phyloP scores from a whole-genome alignment of 2,329 filamentous ascomycete genomes.

The Zasmidium citrigriseum region DNA sequence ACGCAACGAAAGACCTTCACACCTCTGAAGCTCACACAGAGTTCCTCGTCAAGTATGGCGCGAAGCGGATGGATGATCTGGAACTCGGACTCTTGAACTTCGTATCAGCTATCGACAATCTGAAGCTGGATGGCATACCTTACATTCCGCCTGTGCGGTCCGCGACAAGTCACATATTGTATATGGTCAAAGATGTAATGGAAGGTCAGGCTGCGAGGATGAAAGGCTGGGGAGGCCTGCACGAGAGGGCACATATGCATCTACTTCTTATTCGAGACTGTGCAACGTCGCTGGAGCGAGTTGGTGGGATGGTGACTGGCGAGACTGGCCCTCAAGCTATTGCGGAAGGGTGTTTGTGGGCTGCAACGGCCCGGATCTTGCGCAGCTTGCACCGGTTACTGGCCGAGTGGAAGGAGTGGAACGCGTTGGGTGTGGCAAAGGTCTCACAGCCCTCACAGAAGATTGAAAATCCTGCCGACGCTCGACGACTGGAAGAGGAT shows the following conservation, averaged over 20 bases:
- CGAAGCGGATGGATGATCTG: slow-evolving; percentile 9
- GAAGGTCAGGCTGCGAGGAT: slow-evolving; percentile 21
- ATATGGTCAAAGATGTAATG: slow-evolving; percentile 15
- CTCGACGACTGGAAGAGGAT: background rate
- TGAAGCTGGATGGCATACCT: slow-evolving; percentile 5
- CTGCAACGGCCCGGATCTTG: slow-evolving; percentile 16
- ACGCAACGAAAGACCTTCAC: background rate
- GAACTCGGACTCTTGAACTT: slow-evolving; percentile 15
- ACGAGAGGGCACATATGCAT: slow-evolving; percentile 15
- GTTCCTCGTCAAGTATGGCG: slow-evolving; percentile 17
- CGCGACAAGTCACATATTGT: slow-evolving; percentile 5
- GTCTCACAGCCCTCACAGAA: background rate
- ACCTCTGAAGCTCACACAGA: background rate
- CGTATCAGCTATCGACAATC: slow-evolving; percentile 6
- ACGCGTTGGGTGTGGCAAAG: background rate
- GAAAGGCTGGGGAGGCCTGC: slow-evolving; percentile 22
- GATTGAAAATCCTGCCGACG: no score
- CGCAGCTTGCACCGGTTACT: slow-evolving; percentile 16
- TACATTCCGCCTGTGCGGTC: slow-evolving; percentile 8
- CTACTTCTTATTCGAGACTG: slow-evolving; percentile 16
- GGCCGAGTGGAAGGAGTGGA: slow-evolving; percentile 14
- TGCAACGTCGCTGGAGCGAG: slow-evolving; percentile 12
- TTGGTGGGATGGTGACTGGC: background rate
- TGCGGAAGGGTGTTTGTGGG: slow-evolving; percentile 15
- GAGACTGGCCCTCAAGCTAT: slow-evolving; percentile 5